phyloP scores from a whole-genome alignment of 805 yeast species.

The Debaryomyces prosopidis region DNA sequence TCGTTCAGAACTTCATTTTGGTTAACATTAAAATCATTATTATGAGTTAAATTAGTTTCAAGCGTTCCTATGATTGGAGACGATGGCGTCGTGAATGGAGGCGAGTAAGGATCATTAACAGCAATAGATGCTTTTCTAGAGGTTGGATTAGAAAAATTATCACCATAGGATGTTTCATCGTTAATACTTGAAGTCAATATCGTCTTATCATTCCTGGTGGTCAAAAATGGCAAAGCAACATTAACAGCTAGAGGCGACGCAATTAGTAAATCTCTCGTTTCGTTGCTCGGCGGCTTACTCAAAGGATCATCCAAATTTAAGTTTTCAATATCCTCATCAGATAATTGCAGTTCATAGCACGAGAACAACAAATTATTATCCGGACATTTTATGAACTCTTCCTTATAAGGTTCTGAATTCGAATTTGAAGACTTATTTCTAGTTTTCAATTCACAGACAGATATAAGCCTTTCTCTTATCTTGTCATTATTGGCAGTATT shows the following conservation, averaged over 20 bases:
- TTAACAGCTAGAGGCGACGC: constrained; percentile 46
- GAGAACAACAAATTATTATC: constrained; percentile 63
- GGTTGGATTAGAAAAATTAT: constrained; percentile 12
- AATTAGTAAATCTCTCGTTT: constrained; percentile 24
- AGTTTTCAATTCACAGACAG: constrained; percentile 66
- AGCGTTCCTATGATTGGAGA: constrained; percentile 41
- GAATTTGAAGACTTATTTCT: constrained; percentile 34
- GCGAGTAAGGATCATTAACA: constrained; percentile 1
- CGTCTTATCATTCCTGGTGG: constrained; percentile 36
- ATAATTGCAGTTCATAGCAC: constrained; percentile 43
- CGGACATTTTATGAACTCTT: constrained; percentile 59
- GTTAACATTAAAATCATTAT: constrained; percentile 6
- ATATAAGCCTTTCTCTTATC: constrained; percentile 52
- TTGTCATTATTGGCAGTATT: constrained; percentile 16
- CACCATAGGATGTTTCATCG: constrained; percentile 18
- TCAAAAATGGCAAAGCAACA: constrained; percentile 44
- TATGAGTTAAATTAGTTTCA: constrained; percentile 39
- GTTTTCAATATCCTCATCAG: constrained; percentile 10
- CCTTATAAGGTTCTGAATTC: constrained; percentile 48
- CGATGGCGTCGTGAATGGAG: constrained; percentile 16
- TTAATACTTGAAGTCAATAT: constrained; percentile 18
- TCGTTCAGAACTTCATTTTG: constrained; percentile 14
- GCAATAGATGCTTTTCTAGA: constrained; percentile 31
- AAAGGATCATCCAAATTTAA: constrained; percentile 6
- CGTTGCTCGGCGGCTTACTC: constrained; percentile 6